These are phyloP conservation scores for Macaranga tanarius DNA, from an alignment of 441 rosid species.

Conservation along the genomic window DNA sequence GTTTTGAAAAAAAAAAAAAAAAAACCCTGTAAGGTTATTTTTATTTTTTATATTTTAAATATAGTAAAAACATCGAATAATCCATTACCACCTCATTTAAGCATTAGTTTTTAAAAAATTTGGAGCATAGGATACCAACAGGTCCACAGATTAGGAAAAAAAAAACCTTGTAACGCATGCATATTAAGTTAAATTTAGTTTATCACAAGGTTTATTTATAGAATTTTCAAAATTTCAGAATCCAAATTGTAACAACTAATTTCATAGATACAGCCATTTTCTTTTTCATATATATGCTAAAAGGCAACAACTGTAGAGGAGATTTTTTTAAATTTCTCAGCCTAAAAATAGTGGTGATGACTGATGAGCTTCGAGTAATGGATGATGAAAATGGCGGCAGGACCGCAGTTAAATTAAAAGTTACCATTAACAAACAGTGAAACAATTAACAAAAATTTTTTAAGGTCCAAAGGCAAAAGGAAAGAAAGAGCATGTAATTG, in stretches of 20 bases:
- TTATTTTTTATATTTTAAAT: too few relatives aligned
- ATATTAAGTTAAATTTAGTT: neutral
- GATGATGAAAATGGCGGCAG: neutral
- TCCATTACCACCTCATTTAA: too few relatives aligned
- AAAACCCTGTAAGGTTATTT: too few relatives aligned
- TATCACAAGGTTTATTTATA: neutral
- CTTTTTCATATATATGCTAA: neutral
- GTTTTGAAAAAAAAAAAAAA: too few relatives aligned
- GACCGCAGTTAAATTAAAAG: neutral
- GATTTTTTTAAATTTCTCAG: neutral
- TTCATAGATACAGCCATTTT: neutral
- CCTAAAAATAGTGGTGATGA: neutral
- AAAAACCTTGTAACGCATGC: neutral
- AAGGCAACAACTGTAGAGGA: neutral
- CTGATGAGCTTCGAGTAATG: too few relatives aligned
- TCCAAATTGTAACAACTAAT: neutral
- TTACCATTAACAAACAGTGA: neutral
- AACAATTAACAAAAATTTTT: neutral
- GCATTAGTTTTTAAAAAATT: too few relatives aligned
- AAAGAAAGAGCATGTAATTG: slow-evolving; percentile 21
- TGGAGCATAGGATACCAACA: neutral
- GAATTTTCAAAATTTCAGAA: neutral
- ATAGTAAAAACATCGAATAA: too few relatives aligned
- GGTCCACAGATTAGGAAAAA: neutral
- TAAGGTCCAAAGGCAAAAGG: neutral